Conservation (phyloP, 345 rosid species). For the Rhodamnia argentea region DNA sequence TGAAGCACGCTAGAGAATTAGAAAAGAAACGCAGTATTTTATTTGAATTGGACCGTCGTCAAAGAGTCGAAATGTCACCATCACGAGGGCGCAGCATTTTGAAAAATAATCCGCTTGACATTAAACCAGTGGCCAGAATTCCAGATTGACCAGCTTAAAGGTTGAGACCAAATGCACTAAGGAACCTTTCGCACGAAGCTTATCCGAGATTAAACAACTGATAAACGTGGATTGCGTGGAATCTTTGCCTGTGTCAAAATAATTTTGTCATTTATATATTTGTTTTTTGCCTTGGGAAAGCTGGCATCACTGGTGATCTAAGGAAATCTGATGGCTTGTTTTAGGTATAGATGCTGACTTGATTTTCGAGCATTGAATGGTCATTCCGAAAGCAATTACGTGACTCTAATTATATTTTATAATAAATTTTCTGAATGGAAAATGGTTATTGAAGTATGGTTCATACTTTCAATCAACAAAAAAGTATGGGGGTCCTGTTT, state of each 20-base stretch:
- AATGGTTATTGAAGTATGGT: not conserved
- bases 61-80: not conserved
- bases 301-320: not conserved
- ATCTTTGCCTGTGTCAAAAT: not conserved
- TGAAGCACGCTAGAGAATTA: not conserved
- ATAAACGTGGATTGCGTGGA: not conserved
- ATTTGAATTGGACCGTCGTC: not conserved
- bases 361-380: not conserved
- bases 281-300: no score
- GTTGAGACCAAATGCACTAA: not conserved
- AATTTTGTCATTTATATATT: no score
- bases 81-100: not conserved
- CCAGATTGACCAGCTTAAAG: not conserved
- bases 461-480: no score
- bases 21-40: not conserved
- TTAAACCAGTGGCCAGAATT: not conserved
- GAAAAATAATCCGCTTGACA: not conserved
- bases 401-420: not conserved
- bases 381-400: not conserved
- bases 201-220: not conserved
- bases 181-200: not conserved
- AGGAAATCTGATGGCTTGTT: not conserved
- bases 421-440: not conserved
- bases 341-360: not conserved
- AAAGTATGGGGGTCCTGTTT: no score